These are phyloP conservation scores for Cetraspora pellucida DNA, from an alignment of 192 early-diverging fungal genomes.

Conservation along the genomic window DNA sequence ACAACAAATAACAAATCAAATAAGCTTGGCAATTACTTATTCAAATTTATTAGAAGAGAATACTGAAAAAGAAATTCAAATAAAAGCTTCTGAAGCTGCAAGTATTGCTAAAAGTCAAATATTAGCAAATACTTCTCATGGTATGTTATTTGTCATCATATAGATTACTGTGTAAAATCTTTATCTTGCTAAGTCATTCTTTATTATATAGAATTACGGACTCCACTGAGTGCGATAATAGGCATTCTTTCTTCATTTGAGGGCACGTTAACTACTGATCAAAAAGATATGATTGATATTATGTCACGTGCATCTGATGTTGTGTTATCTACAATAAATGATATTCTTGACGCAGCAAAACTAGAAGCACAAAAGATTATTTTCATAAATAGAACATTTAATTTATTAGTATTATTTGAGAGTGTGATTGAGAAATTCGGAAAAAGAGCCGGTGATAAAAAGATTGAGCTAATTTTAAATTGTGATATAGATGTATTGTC, in stretches of 20 bases:
- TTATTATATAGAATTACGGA: constrained; percentile 26
- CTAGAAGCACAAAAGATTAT: too few relatives aligned
- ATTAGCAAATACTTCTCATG: too few relatives aligned
- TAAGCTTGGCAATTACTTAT: constrained; percentile 47
- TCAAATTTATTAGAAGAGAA: constrained; percentile 44
- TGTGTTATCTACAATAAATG: too few relatives aligned
- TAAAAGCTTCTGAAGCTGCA: too few relatives aligned
- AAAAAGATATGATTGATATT: constrained; percentile 49
- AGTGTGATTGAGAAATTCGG: constrained; percentile 46
- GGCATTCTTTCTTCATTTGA: constrained; percentile 47
- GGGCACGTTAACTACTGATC: constrained; percentile 45
- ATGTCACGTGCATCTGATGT: constrained; percentile 50
- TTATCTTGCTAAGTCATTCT: neutral
- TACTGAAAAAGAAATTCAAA: constrained; percentile 43
- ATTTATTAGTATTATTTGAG: constrained; percentile 48
- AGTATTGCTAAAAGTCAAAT: constrained; percentile 47
- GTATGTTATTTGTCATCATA: constrained; percentile 45
- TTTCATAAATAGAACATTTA: constrained; percentile 45
- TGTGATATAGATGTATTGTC: constrained; percentile 47
- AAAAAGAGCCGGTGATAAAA: constrained; percentile 41
- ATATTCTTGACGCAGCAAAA: too few relatives aligned
- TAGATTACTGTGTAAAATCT: neutral
- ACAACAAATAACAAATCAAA: constrained; percentile 48
- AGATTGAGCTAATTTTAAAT: constrained; percentile 47
- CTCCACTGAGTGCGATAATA: constrained; percentile 47